phyloP scores from a whole-genome alignment of 768 basidiomycete species.

The Suillus americanus region DNA sequence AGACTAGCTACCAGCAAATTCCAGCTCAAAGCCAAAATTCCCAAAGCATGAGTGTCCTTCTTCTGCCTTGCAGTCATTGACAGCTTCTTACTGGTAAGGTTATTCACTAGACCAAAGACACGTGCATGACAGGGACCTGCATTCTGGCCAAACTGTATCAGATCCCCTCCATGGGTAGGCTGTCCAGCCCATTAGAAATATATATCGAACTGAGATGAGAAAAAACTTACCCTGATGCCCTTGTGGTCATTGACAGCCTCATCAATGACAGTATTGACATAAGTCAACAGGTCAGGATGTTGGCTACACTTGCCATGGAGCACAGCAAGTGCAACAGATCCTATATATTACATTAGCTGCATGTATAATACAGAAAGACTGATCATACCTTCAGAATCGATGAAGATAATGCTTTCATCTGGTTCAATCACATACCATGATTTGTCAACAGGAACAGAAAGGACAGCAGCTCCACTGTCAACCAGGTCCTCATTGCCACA shows the following conservation, averaged over 20 bases:
- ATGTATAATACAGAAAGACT: not conserved
- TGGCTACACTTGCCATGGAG: not conserved
- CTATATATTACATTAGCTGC: not conserved
- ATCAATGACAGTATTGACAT: not conserved
- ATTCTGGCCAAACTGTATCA: not conserved
- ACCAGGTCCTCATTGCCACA: too few relatives aligned
- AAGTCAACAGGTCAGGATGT: not conserved
- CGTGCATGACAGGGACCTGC: not conserved
- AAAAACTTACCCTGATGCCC: not conserved
- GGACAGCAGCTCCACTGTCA: not conserved
- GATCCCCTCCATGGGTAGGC: not conserved
- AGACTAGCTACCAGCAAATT: not conserved
- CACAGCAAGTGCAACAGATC: not conserved
- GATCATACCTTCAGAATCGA: not conserved
- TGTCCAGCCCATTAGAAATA: not conserved
- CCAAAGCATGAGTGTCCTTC: not conserved
- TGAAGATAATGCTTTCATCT: not conserved
- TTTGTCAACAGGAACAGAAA: not conserved
- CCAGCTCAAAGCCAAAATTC: not conserved
- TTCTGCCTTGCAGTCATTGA: not conserved
- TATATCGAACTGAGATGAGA: not conserved
- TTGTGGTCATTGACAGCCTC: not conserved
- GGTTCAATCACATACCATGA: not conserved
- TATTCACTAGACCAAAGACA: slow-evolving; percentile 7
- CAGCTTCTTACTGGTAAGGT: not conserved